Percentiles rank a stretch among this genome's conserved stretches.
Conservation (phyloP, 176 grass and related monocot genomes). For the Avena sativa region DNA sequence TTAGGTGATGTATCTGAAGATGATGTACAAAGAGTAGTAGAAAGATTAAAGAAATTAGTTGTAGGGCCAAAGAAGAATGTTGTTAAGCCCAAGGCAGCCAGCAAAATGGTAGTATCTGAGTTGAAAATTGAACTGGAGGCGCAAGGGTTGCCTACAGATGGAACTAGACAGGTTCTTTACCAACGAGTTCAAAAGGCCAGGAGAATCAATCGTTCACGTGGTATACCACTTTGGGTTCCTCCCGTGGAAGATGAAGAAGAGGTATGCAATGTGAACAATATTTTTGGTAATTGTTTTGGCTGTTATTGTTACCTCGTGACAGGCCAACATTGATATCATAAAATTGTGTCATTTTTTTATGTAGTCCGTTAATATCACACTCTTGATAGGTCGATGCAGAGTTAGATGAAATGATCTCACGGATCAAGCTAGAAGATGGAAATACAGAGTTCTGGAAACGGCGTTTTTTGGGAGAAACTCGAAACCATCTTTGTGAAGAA, state of each 20-base stretch:
- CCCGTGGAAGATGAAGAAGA: conserved; percentile 85
- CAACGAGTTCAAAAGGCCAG: conserved; percentile 98
- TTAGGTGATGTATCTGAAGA: conserved; percentile 83
- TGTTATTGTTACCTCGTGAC: neutral
- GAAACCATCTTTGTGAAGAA: conserved; percentile 64
- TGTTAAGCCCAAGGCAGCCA: conserved; percentile 92
- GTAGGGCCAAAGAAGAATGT: conserved; percentile 76
- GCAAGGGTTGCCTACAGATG: conserved; percentile 92
- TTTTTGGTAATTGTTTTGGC: conserved; percentile 28
- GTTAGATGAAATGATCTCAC: conserved; percentile 85
- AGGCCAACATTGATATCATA: conserved; percentile 24
- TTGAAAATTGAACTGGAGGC: conserved; percentile 93
- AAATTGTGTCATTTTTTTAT: conserved; percentile 12
- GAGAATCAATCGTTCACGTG: conserved; percentile 95
- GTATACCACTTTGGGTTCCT: conserved; percentile 96
- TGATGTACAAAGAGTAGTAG: conserved; percentile 73
- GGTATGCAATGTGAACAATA: conserved; percentile 49
- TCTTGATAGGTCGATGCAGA: conserved; percentile 81
- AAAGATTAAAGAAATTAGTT: conserved; percentile 80
- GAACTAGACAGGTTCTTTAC: conserved; percentile 94
- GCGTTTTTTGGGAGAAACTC: conserved; percentile 90
- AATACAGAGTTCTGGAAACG: conserved; percentile 95
- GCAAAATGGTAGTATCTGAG: conserved; percentile 97
- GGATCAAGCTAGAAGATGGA: conserved; percentile 92
- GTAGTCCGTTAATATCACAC: conserved; percentile 9